phyloP scores from a whole-genome alignment of 495 filamentous ascomycete species.

The Xylaria intraflava region DNA sequence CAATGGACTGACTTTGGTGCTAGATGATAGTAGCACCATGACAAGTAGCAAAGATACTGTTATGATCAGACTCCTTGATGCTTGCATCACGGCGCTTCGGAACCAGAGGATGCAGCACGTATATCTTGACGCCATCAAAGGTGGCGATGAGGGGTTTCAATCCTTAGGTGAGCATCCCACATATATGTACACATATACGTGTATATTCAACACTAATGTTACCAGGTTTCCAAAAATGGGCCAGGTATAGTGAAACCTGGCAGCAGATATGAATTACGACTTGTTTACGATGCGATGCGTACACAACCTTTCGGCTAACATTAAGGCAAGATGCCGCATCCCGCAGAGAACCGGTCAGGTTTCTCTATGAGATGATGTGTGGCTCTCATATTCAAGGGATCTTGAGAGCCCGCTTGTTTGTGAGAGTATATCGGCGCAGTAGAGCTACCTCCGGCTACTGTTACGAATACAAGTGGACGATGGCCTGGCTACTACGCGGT shows the following conservation, averaged over 20 bases:
- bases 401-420: constrained; percentile 1
- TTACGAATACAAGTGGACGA: not conserved
- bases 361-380: not conserved
- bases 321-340: not conserved
- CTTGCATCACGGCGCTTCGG: constrained; percentile 33
- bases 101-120: constrained; percentile 35
- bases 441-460: not conserved
- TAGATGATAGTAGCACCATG: constrained; percentile 29
- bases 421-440: not conserved
- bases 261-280: constrained; percentile 20
- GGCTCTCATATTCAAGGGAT: not conserved
- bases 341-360: not conserved
- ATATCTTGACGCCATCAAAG: constrained; percentile 41
- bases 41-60: constrained; percentile 34
- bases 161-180: constrained; percentile 34
- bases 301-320: not conserved
- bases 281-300: not conserved
- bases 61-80: constrained; percentile 42
- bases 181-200: not conserved
- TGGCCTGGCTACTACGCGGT: not conserved
- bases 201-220: not conserved
- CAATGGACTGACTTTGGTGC: constrained; percentile 12
- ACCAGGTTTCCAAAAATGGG: constrained; percentile 45
- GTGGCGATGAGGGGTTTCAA: constrained; percentile 38
- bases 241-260: constrained; percentile 43